These are phyloP conservation scores for Porpolomopsis calyptriformis DNA, from an alignment of 768 basidiomycete species.

Conservation along the genomic window DNA sequence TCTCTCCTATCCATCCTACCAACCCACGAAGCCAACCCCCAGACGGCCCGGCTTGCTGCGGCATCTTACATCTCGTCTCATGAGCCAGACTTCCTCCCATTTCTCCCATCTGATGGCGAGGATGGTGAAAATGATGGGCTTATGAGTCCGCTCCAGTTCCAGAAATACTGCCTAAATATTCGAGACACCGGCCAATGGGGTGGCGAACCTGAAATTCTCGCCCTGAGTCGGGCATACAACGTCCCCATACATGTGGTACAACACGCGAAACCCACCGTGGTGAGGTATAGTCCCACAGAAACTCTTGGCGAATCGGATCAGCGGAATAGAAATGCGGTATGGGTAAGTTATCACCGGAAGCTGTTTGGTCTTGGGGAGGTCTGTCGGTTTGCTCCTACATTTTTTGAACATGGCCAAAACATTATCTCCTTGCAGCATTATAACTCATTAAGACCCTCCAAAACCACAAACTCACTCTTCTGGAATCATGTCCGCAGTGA, in stretches of 20 bases:
- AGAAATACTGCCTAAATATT: constrained; percentile 67
- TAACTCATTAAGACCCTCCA: constrained; percentile 62
- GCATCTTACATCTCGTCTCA: constrained; percentile 75
- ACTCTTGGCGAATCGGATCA: constrained; percentile 17
- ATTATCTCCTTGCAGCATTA: constrained; percentile 52
- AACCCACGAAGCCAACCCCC: constrained; percentile 46
- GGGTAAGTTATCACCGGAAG: constrained; percentile 85
- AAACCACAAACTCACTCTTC: constrained; percentile 12
- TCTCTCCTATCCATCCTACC: constrained; percentile 58
- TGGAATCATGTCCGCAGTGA: too few species aligned
- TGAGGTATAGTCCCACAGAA: constrained; percentile 62
- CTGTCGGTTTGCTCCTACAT: constrained; percentile 17
- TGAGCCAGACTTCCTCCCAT: constrained; percentile 86
- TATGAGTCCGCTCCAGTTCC: constrained; percentile 58
- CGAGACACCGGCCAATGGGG: constrained; percentile 89
- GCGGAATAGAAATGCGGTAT: constrained; percentile 33
- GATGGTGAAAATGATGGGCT: constrained; percentile 58
- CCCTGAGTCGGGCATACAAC: constrained; percentile 69
- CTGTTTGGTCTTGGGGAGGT: constrained; percentile 98
- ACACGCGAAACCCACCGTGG: constrained; percentile 66
- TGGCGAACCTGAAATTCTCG: constrained; percentile 93
- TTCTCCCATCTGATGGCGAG: constrained; percentile 67
- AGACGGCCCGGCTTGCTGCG: constrained; percentile 53
- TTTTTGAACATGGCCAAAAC: constrained; percentile 2
- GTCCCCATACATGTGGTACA: constrained; percentile 90